Base-by-base conservation (phyloP, 2,329 filamentous ascomycete genomes). In the Alternaria metachromatica region DNA sequence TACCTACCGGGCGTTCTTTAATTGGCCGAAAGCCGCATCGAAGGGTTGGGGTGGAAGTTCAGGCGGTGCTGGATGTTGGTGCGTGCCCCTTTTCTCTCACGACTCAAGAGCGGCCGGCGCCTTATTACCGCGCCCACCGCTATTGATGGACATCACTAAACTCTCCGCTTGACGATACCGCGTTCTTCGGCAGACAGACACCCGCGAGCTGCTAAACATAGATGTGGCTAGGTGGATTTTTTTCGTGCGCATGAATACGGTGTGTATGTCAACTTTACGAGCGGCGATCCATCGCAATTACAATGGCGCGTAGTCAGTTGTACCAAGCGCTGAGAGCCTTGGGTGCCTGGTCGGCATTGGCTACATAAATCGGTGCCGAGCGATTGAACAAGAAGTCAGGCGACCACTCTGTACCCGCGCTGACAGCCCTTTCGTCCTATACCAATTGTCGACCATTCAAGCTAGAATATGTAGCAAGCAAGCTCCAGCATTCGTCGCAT, bases 11-110 rank as follows among this genome's bases (percentile, higher is more conserved):
- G 54, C 65, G 44, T 50, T 60, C 44, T 46, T 63, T 63, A 55
- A 70, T 70, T 74, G 70, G 69, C 58, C 60, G 54, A 60, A 51
- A 33, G 30, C 46, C 61, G 50, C 70, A 68, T 68, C 61, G 51
- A 58, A 55, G 65, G 56, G 62, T 59, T 61, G 61, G 65, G 58
- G 55, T 60, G 49, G 48, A 6, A 3, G 37, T 41, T 41, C n/a
- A 41, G 37, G 37, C 37, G 37, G 55, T 56, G 54, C 51, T 66
- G 64, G 51, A 28, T 56, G 57, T 23, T 55, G 66, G 61, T 60
- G 54, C 56, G 61, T 66, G 65, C 62, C 60, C 62, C 58, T 63
- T 61, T 60, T 8, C 18, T 60, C 9, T 41, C 53, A 62, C 64
- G 62, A 71, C 55, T 68, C 64, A 55, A 54, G 49, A 63, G 10